Evolutionary conservation across 768 basidiomycete species (phyloP).

Genomic region (Nevesoporus exiguus): DNA sequence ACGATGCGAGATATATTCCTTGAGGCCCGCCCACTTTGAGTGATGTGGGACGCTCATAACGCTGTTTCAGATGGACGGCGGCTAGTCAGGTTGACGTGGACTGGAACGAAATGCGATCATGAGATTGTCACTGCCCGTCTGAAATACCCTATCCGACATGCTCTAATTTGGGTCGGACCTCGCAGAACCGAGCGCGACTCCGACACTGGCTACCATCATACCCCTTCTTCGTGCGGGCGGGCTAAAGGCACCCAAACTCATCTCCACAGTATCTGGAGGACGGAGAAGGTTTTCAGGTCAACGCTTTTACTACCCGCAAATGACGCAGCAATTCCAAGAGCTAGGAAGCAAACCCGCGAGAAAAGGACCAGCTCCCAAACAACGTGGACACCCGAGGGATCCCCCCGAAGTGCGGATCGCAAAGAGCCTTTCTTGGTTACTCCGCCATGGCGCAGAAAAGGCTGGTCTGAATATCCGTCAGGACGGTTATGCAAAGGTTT

Average conservation of each 20-base stretch:
- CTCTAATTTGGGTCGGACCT: too few species aligned
- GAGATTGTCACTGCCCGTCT: too few species aligned
- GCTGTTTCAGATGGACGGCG: slow-evolving; percentile 1
- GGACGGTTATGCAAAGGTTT: slow-evolving; percentile 84
- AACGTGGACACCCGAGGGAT: slow-evolving; percentile 60
- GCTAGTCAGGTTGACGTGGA: background rate
- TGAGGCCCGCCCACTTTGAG: slow-evolving; percentile 38
- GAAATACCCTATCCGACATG: too few species aligned
- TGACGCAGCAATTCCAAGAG: slow-evolving; percentile 9
- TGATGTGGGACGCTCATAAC: slow-evolving; percentile 29
- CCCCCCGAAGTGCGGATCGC: slow-evolving; percentile 67
- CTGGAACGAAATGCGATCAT: slow-evolving; percentile 13
- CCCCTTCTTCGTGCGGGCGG: background rate
- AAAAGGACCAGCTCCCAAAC: slow-evolving; percentile 36
- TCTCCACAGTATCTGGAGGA: background rate
- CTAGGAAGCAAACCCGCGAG: slow-evolving; percentile 2
- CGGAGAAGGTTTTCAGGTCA: slow-evolving; percentile 3
- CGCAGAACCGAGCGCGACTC: too few species aligned
- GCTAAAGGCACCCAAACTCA: background rate
- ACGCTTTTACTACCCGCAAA: slow-evolving; percentile 4
- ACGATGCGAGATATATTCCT: slow-evolving; percentile 47
- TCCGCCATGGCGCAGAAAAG: slow-evolving; percentile 84
- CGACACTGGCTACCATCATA: too few species aligned
- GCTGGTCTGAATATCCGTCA: slow-evolving; percentile 71
- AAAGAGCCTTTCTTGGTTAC: slow-evolving; percentile 86